Evolutionary conservation across 139 green algal genomes (phyloP).

Genomic region (Tetraselmis chui): DNA sequence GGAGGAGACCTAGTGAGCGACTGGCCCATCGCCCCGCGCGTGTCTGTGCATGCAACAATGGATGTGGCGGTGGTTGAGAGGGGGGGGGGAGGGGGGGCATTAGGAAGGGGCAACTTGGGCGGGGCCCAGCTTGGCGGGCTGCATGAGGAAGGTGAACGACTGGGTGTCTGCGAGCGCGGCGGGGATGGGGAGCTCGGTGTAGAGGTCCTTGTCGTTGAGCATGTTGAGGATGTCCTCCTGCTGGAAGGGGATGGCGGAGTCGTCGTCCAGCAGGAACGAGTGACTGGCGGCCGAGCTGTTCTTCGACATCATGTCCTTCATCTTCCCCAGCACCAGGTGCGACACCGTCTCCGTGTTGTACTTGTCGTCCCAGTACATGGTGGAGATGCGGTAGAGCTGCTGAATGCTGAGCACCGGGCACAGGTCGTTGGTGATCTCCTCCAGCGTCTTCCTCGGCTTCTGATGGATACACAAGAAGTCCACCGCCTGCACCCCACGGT

Average conservation of each 20-base stretch:
- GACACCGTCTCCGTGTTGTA: conserved; percentile 96
- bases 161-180: conserved; percentile 38
- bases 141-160: too few species aligned
- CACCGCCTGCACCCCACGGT: conserved; percentile 73
- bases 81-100: too few species aligned
- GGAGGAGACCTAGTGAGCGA: too few species aligned
- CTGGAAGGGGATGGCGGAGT: conserved; percentile 81
- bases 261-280: conserved; percentile 97
- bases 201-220: conserved; percentile 73
- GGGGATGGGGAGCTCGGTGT: conserved; percentile 56
- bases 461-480: conserved; percentile 94
- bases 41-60: too few species aligned
- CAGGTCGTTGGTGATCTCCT: conserved; percentile 94
- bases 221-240: conserved; percentile 40
- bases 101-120: too few species aligned
- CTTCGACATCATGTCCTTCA: conserved; percentile 90
- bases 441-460: conserved; percentile 93
- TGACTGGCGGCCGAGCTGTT: conserved; percentile 58
- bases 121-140: too few species aligned
- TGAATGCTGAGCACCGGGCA: conserved; percentile 90
- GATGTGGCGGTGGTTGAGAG: too few species aligned
- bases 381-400: conserved; percentile 98
- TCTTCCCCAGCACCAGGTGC: conserved; percentile 66
- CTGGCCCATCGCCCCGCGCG: too few species aligned
- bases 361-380: conserved; percentile 98